Evolutionary conservation across 2,329 filamentous ascomycete genomes (phyloP), one percentile per base, ranked within the genome.

Genomic region (Ophiostoma novo-ulmi): DNA sequence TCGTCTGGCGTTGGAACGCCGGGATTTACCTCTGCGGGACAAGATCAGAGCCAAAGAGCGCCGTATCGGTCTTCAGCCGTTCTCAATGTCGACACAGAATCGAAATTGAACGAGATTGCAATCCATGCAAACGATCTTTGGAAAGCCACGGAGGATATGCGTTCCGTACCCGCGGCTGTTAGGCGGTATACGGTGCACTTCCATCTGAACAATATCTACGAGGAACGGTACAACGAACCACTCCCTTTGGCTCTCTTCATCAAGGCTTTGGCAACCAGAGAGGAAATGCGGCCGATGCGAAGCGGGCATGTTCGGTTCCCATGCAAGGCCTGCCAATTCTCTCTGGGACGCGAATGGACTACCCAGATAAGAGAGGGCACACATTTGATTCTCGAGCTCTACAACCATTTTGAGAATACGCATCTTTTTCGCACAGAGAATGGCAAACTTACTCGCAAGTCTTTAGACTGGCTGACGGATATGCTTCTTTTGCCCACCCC

Each of bases 121-220:
- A 13, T 3, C 1, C 35, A 39, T 4, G 20, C 63, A 11, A 13
- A 20, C 13, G 20, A 11, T 36, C 63, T 65, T 6, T 94, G 90
- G 89, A 85, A 85, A 73, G 79, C 81, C 31, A 84, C 89, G 2
- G 83, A 83, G 8, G 82, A 83, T 3, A 81, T 92, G 73, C 86
- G 86, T 74, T 85, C 88, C 68, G 79, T 92, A 20, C 84, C 88
- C 17, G 84, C 85, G 55, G 85, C 85, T 72, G 82, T 91, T 66
- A 87, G 88, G 74, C 82, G 91, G 20, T 85, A 86, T 72, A 84
- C 88, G 66, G 81, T 91, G 11, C 83, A 94, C 61, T 83, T 90
- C 76, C 87, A 91, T 76, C 80, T 88, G 69, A 82, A 85, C 70
- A 83, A 83, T 70, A 82, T 82, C 48, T 92, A 89, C 75, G 81